These are phyloP conservation scores for Boletellus sp. DNA, from an alignment of 768 basidiomycete species.

Conservation along the genomic window DNA sequence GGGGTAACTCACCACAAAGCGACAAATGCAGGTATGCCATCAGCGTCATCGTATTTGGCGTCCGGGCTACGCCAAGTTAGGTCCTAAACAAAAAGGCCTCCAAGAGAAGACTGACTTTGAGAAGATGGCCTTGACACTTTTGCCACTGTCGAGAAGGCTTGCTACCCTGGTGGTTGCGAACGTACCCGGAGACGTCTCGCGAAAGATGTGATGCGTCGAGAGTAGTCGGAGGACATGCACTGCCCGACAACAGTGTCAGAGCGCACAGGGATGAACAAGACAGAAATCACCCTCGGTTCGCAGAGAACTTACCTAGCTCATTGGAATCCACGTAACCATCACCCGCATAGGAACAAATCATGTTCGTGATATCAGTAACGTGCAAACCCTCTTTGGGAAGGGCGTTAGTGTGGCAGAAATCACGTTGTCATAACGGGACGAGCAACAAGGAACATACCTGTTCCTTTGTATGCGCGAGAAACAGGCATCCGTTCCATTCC, in stretches of 20 bases:
- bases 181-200: conserved; percentile 65
- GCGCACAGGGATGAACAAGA: too few relatives aligned
- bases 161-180: conserved; percentile 72
- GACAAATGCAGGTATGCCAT: conserved; percentile 68
- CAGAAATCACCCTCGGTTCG: neutral
- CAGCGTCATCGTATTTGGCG: conserved; percentile 61
- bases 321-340: conserved; percentile 15
- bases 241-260: conserved; percentile 21
- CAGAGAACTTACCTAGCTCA: conserved; percentile 13
- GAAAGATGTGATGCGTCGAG: conserved; percentile 73
- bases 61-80: conserved; percentile 41
- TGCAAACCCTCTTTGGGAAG: conserved; percentile 17
- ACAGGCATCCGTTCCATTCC: neutral
- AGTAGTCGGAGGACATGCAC: conserved; percentile 73
- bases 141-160: conserved; percentile 66
- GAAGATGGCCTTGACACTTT: conserved; percentile 46
- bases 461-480: neutral
- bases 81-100: neutral
- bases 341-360: conserved; percentile 19
- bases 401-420: neutral
- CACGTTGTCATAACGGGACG: neutral
- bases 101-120: conserved; percentile 37
- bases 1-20: conserved; percentile 53
- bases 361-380: conserved; percentile 18
- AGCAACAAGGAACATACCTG: conserved; percentile 5